phyloP scores from a whole-genome alignment of 2,329 filamentous ascomycete species.

The Aspergillus piperis region DNA sequence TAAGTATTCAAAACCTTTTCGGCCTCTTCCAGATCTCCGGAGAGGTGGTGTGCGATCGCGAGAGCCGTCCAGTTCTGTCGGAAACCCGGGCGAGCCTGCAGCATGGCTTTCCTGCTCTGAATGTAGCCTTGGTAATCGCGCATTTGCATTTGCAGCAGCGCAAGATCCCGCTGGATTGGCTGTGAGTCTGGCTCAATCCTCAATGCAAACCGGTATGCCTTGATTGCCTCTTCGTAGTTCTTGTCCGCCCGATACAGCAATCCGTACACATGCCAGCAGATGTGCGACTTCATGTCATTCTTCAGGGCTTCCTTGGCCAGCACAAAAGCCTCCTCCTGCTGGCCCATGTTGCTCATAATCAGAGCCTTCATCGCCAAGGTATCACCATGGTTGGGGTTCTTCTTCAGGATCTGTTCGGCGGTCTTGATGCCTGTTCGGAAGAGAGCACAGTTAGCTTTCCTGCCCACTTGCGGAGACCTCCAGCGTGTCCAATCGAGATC shows the following conservation, averaged over 20 bases:
- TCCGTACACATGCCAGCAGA: constrained; percentile 99
- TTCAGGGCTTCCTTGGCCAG: constrained; percentile 89
- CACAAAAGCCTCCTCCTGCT: constrained; percentile 89
- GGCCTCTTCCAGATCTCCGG: constrained; percentile 80
- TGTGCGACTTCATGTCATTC: constrained; percentile 98
- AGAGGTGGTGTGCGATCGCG: constrained; percentile 86
- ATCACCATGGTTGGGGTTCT: constrained; percentile 93
- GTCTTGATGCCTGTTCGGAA: constrained; percentile 73
- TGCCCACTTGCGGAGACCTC: constrained; percentile 10
- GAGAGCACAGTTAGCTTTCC: constrained; percentile 24
- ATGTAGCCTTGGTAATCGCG: constrained; percentile 93
- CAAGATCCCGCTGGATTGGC: constrained; percentile 92
- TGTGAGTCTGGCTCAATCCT: constrained; percentile 89
- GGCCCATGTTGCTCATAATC: constrained; percentile 89
- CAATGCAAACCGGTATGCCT: constrained; percentile 96
- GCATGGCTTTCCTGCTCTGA: constrained; percentile 82
- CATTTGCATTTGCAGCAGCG: constrained; percentile 92
- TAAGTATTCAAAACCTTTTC: constrained; percentile 90
- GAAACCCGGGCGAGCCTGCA: constrained; percentile 76
- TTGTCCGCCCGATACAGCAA: constrained; percentile 89
- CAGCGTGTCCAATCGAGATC: constrained; percentile 13
- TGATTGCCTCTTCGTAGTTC: constrained; percentile 98
- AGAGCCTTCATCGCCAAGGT: constrained; percentile 99
- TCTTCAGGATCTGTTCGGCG: constrained; percentile 93
- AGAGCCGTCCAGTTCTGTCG: constrained; percentile 98